Evolutionary conservation across 2,329 filamentous ascomycete species (phyloP).

Genomic region (Huntiella abstrusa): DNA sequence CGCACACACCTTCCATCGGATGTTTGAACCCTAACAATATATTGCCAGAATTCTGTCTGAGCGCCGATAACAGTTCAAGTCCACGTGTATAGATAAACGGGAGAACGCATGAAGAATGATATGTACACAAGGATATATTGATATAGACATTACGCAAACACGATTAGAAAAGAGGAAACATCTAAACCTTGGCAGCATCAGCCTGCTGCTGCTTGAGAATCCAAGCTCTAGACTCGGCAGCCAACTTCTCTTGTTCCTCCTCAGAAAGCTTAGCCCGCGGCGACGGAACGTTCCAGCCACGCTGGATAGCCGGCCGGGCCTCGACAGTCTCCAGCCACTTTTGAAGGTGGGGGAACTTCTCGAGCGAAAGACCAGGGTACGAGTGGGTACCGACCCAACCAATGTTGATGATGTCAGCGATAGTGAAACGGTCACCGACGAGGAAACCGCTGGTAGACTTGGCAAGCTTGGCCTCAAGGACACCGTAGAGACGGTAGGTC

Average conservation of each 20-base stretch:
- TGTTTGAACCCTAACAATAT: no score
- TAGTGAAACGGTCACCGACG: slow-evolving; percentile 49
- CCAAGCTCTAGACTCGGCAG: slow-evolving; percentile 37
- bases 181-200: slow-evolving; percentile 20
- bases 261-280: slow-evolving; percentile 34
- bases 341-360: slow-evolving; percentile 57
- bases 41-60: no score
- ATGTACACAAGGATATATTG: no score
- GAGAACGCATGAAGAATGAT: no score
- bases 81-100: no score
- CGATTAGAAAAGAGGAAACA: no score
- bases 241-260: slow-evolving; percentile 37
- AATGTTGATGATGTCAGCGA: slow-evolving; percentile 65
- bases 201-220: slow-evolving; percentile 51
- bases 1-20: no score
- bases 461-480: slow-evolving; percentile 53
- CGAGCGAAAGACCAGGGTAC: slow-evolving; percentile 35
- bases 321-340: slow-evolving; percentile 59
- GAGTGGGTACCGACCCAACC: slow-evolving; percentile 48
- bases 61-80: no score
- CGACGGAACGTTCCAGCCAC: slow-evolving; percentile 53
- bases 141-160: no score
- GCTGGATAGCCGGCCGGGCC: slow-evolving; percentile 51
- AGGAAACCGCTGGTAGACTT: slow-evolving; percentile 36
- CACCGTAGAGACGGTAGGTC: slow-evolving; percentile 61